A percentile compares a stretch with the other conserved stretches of the same genome.
Conservation (phyloP, 139 green algal species). For the Chlamydomonas schloesseri region DNA sequence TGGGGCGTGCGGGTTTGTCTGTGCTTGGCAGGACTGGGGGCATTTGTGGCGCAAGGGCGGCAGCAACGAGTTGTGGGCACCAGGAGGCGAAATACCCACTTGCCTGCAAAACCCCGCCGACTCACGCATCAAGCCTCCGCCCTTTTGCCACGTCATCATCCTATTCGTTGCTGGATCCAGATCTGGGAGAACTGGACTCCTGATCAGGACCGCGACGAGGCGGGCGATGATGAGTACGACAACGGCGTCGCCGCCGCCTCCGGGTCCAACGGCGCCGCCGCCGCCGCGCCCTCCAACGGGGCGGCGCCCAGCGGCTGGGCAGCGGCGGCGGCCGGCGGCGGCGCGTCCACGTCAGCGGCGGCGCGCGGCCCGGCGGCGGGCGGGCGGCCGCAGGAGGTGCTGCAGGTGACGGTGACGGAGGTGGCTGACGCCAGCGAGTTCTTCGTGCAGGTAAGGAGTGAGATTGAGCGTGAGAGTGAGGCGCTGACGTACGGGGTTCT, state of each 20-base stretch:
- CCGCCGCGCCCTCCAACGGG: slow-evolving; percentile 3
- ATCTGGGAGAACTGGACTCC: slow-evolving; percentile 77
- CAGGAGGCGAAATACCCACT: too few species aligned
- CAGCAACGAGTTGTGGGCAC: too few species aligned
- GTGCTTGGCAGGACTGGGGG: too few species aligned
- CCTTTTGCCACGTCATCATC: not conserved
- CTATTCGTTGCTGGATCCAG: slow-evolving; percentile 14
- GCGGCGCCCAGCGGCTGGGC: not conserved
- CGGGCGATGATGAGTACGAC: slow-evolving; percentile 47
- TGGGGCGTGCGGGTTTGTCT: too few species aligned
- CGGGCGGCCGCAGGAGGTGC: not conserved
- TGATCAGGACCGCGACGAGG: slow-evolving; percentile 55
- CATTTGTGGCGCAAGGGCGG: too few species aligned
- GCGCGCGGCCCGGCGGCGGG: slow-evolving; percentile 33
- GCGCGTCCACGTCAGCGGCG: slow-evolving; percentile 24
- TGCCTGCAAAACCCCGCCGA: too few species aligned
- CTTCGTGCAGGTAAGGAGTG: slow-evolving; percentile 80
- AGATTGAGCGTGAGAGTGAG: too few species aligned
- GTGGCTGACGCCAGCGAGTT: slow-evolving; percentile 80
- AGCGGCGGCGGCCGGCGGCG: not conserved
- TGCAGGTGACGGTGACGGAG: slow-evolving; percentile 87
- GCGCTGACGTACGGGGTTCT: too few species aligned
- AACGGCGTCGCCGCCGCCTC: not conserved
- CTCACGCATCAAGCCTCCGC: too few species aligned
- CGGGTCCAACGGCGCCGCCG: not conserved